Evolutionary conservation across 2,329 filamentous ascomycete species (phyloP).

Genomic region (Calonectria pteridis): DNA sequence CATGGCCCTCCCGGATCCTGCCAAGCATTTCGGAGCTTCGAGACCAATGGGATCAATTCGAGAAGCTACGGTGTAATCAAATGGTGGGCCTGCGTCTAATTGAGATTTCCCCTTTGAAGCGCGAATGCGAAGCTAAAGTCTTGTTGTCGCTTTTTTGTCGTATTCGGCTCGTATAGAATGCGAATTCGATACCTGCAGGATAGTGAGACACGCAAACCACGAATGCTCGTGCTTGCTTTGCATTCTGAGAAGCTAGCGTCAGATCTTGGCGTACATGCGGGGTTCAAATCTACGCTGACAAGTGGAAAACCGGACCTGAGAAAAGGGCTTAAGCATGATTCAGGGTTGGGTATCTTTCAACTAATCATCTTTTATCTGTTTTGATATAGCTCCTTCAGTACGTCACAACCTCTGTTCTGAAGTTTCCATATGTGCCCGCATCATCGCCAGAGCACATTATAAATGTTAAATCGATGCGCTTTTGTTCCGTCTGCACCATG

Average conservation of each 20-base stretch:
- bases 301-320: not conserved
- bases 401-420: constrained; percentile 28
- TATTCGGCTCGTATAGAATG: constrained; percentile 16
- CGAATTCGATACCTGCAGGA: constrained; percentile 14
- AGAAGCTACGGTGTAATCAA: not conserved
- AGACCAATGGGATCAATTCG: not conserved
- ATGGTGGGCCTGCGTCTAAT: constrained; percentile 16
- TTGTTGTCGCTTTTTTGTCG: not conserved
- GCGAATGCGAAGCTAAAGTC: not conserved
- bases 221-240: not conserved
- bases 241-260: not conserved
- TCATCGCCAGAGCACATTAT: constrained; percentile 39
- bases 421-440: constrained; percentile 26
- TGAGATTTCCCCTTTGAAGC: not conserved
- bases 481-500: constrained; percentile 35
- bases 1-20: constrained; percentile 13
- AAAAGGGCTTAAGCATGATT: not conserved
- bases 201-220: not conserved
- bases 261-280: not conserved
- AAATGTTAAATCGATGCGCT: constrained; percentile 35
- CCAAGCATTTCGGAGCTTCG: not conserved
- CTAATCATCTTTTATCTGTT: not conserved
- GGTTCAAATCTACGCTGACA: not conserved
- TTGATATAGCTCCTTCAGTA: constrained; percentile 19
- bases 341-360: constrained; percentile 15